Conservation (phyloP, 495 filamentous ascomycete species). For the Gamarada debralockiae region DNA sequence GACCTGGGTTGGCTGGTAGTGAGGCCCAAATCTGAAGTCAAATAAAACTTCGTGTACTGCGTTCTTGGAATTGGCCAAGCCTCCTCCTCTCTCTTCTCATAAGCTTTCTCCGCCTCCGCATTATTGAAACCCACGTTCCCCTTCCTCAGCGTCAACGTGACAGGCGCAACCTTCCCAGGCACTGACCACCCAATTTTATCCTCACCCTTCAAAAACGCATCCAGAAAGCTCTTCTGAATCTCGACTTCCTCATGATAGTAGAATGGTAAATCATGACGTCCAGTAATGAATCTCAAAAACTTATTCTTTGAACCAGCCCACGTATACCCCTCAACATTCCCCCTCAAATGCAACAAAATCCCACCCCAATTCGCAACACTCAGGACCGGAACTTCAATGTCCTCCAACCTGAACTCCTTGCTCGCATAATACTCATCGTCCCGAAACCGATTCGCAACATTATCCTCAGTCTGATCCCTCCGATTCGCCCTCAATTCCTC, state of each 20-base stretch:
- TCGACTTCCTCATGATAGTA: constrained; percentile 64
- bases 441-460: constrained; percentile 46
- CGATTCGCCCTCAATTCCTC: constrained; percentile 47
- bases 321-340: constrained; percentile 60
- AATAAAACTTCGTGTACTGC: constrained; percentile 52
- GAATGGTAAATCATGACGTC: constrained; percentile 68
- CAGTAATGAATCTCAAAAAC: constrained; percentile 63
- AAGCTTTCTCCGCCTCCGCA: constrained; percentile 49
- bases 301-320: constrained; percentile 58
- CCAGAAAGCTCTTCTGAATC: constrained; percentile 59
- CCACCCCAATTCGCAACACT: constrained; percentile 60
- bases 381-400: constrained; percentile 59
- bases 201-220: constrained; percentile 63
- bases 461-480: constrained; percentile 55
- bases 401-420: constrained; percentile 55
- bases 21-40: constrained; percentile 39
- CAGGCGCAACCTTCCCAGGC: constrained; percentile 49
- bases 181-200: constrained; percentile 55
- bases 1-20: neutral
- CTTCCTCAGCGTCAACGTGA: constrained; percentile 54
- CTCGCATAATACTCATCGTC: constrained; percentile 59
- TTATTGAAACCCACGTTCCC: constrained; percentile 62
- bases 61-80: constrained; percentile 65
- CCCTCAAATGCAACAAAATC: constrained; percentile 57
- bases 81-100: constrained; percentile 45